These are phyloP conservation scores for Carex parvula DNA, from an alignment of 176 grass and related monocot species.

Conservation along the genomic window DNA sequence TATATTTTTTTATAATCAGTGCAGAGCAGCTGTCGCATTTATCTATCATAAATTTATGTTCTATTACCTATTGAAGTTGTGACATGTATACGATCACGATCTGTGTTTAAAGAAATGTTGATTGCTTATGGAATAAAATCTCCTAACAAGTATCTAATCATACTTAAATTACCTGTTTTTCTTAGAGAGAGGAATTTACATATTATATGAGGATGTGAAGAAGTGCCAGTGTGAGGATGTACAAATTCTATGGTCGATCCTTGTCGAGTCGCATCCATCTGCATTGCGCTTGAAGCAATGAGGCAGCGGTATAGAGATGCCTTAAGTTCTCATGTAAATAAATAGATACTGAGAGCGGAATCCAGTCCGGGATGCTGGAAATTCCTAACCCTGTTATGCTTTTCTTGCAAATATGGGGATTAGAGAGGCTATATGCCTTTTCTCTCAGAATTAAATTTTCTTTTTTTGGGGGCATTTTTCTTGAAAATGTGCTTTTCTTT, in stretches of 20 bases:
- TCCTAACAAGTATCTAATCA: background rate
- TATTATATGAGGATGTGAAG: constrained; percentile 96
- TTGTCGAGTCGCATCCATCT: constrained; percentile 74
- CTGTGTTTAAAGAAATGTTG: background rate
- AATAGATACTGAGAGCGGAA: constrained; percentile 18
- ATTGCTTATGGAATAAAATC: background rate
- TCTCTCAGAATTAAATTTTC: constrained; percentile 8
- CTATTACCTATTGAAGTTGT: background rate
- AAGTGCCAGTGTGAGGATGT: constrained; percentile 96
- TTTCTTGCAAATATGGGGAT: constrained; percentile 18
- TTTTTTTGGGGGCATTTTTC: background rate
- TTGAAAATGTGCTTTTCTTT: constrained; percentile 17
- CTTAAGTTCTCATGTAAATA: constrained; percentile 29
- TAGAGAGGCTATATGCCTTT: constrained; percentile 30
- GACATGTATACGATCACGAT: background rate
- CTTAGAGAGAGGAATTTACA: constrained; percentile 79
- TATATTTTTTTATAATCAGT: background rate
- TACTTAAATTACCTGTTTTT: background rate
- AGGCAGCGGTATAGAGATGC: constrained; percentile 1
- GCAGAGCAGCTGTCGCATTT: background rate
- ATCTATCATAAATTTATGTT: background rate
- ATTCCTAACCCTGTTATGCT: constrained; percentile 24
- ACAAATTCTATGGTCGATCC: constrained; percentile 94
- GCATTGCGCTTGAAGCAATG: constrained; percentile 66
- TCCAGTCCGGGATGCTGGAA: constrained; percentile 22